Evolutionary conservation across 2,329 filamentous ascomycete species (phyloP).

Genomic region (Hortaea sp.): DNA sequence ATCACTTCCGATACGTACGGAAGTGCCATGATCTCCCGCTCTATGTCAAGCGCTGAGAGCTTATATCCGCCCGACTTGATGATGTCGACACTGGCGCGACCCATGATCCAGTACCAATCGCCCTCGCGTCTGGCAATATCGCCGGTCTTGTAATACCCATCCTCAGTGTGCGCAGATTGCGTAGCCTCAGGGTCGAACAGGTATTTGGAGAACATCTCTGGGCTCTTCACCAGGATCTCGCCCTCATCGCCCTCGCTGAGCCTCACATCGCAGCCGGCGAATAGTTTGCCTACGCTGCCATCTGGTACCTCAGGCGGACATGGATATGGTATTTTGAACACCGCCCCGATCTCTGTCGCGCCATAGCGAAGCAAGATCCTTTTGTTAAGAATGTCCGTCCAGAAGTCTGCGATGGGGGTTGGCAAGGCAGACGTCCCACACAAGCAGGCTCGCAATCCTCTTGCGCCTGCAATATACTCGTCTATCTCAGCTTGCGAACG

Average conservation of each 20-base stretch:
- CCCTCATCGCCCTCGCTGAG: constrained; percentile 38
- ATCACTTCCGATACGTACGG: constrained; percentile 42
- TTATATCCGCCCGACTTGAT: constrained; percentile 49
- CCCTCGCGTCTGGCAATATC: constrained; percentile 29
- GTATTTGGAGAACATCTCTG: constrained; percentile 27
- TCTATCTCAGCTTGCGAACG: constrained; percentile 14
- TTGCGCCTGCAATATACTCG: constrained; percentile 35
- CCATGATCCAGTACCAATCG: constrained; percentile 43
- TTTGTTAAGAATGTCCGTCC: constrained; percentile 34
- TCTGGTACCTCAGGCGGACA: constrained; percentile 31
- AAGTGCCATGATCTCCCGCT: constrained; percentile 42
- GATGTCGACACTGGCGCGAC: constrained; percentile 42
- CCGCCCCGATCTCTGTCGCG: constrained; percentile 43
- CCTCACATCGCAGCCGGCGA: constrained; percentile 38
- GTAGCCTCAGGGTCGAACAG: constrained; percentile 23
- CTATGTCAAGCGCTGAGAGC: constrained; percentile 45
- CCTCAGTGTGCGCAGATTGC: constrained; percentile 17
- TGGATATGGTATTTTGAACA: constrained; percentile 35
- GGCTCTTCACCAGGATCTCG: constrained; percentile 34
- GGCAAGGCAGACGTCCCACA: constrained; percentile 42
- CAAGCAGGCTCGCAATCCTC: constrained; percentile 31
- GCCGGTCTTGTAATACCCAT: constrained; percentile 25
- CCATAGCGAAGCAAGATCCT: constrained; percentile 40
- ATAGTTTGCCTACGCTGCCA: constrained; percentile 37
- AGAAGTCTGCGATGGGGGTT: constrained; percentile 42